These are phyloP conservation scores for Leishmania turanica DNA, from an alignment of 208 protist species.

Conservation along the genomic window DNA sequence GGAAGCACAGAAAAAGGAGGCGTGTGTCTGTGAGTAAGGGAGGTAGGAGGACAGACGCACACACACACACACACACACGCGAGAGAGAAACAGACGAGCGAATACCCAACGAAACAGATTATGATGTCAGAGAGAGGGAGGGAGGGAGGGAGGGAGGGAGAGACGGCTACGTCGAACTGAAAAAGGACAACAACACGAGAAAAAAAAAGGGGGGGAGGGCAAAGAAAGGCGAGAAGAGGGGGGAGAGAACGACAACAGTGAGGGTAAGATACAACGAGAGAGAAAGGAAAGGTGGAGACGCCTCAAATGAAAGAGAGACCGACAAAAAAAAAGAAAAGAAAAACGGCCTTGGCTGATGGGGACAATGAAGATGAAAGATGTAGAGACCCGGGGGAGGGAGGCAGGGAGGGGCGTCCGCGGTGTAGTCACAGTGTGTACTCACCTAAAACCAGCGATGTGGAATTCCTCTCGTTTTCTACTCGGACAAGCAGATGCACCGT, in stretches of 20 bases:
- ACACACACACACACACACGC: not conserved
- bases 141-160: not conserved
- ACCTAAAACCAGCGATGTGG: not conserved
- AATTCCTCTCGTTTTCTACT: not conserved
- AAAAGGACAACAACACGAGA: not conserved
- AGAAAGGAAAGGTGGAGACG: not conserved
- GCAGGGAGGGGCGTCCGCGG: not conserved
- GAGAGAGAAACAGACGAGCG: not conserved
- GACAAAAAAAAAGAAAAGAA: not conserved
- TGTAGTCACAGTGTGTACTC: not conserved
- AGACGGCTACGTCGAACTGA: not conserved
- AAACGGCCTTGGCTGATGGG: not conserved
- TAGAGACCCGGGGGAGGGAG: not conserved
- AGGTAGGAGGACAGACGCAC: not conserved
- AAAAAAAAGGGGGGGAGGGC: no score
- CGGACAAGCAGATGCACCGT: not conserved
- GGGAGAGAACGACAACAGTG: not conserved
- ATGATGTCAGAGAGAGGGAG: not conserved
- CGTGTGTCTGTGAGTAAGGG: no score
- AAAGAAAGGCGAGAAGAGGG: not conserved
- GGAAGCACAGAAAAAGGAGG: not conserved
- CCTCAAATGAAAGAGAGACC: not conserved
- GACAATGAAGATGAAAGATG: not conserved
- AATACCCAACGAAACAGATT: not conserved
- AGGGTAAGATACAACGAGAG: not conserved